Conservation (phyloP, 2,329 filamentous ascomycete genomes). For the Aspergillus candidus region DNA sequence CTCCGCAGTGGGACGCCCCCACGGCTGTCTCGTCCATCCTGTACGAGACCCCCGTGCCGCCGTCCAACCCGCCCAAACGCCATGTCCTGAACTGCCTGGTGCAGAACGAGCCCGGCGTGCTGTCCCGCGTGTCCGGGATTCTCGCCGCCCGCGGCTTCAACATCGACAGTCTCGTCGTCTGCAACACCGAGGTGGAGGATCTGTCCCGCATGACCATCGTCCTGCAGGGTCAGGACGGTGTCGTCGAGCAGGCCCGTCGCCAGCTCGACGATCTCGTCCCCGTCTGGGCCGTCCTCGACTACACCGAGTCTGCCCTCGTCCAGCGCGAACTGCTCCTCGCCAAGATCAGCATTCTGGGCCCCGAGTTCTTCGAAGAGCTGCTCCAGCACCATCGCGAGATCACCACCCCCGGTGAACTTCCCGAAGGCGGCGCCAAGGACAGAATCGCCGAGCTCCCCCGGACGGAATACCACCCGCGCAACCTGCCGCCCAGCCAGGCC, state of each 20-base stretch:
- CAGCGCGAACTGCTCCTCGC: conserved; percentile 92
- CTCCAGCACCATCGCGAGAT: conserved; percentile 94
- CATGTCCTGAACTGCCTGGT: conserved; percentile 98
- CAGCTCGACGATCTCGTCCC: conserved; percentile 96
- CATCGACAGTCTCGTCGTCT: conserved; percentile 96
- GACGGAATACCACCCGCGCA: conserved; percentile 80
- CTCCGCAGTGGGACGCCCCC: conserved; percentile 78
- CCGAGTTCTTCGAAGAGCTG: conserved; percentile 97
- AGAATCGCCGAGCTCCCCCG: conserved; percentile 17
- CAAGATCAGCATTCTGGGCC: conserved; percentile 93
- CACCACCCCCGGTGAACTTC: conserved; percentile 46
- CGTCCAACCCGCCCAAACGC: conserved; percentile 76
- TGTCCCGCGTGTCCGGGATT: conserved; percentile 94
- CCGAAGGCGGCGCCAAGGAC: conserved; percentile 25
- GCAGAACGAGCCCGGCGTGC: conserved; percentile 95
- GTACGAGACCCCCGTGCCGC: conserved; percentile 91
- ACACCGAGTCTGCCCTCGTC: conserved; percentile 84
- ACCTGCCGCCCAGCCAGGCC: conserved; percentile 78
- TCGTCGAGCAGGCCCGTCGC: conserved; percentile 91
- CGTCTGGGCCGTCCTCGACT: conserved; percentile 97
- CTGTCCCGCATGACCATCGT: conserved; percentile 99
- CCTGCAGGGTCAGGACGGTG: conserved; percentile 88
- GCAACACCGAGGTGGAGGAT: conserved; percentile 94
- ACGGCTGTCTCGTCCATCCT: conserved; percentile 96
- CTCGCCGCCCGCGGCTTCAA: conserved; percentile 96